These are phyloP conservation scores for Gaultheria prostrata DNA, from an alignment of 148 eudicot species.

Conservation along the genomic window DNA sequence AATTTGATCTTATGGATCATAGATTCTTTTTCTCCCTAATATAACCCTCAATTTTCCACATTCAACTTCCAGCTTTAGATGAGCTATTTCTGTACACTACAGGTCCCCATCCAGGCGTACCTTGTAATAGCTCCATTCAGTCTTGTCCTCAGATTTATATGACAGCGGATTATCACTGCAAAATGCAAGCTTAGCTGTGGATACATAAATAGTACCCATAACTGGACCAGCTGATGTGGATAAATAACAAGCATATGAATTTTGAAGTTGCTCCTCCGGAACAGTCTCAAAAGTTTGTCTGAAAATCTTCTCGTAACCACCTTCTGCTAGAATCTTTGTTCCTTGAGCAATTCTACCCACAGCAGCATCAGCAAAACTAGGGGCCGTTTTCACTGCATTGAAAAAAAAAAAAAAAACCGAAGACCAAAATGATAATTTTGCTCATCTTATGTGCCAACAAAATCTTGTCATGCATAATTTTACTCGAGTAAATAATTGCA, in stretches of 20 bases:
- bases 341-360: slow-evolving; percentile 48
- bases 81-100: neutral
- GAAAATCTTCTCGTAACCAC: slow-evolving; percentile 49
- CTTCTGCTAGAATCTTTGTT: slow-evolving; percentile 45
- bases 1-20: neutral
- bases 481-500: neutral
- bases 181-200: slow-evolving; percentile 48
- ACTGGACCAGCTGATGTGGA: slow-evolving; percentile 53
- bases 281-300: slow-evolving; percentile 32
- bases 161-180: slow-evolving; percentile 48
- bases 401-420: neutral
- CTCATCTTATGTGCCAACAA: neutral
- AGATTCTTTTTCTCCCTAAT: neutral
- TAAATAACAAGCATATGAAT: slow-evolving; percentile 47
- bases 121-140: slow-evolving; percentile 33
- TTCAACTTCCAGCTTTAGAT: slow-evolving; percentile 2
- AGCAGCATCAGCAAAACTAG: slow-evolving; percentile 46
- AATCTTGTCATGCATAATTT: neutral
- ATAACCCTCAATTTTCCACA: neutral
- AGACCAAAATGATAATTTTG: neutral
- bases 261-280: slow-evolving; percentile 34
- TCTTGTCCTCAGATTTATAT: slow-evolving; percentile 19
- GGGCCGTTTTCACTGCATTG: slow-evolving; percentile 37
- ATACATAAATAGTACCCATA: slow-evolving; percentile 50
- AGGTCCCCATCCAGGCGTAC: slow-evolving; percentile 11